Evolutionary conservation across 148 eudicot species (phyloP), one percentile per base, ranked within the genome.

Genomic region (Rhododendron griersonianum): DNA sequence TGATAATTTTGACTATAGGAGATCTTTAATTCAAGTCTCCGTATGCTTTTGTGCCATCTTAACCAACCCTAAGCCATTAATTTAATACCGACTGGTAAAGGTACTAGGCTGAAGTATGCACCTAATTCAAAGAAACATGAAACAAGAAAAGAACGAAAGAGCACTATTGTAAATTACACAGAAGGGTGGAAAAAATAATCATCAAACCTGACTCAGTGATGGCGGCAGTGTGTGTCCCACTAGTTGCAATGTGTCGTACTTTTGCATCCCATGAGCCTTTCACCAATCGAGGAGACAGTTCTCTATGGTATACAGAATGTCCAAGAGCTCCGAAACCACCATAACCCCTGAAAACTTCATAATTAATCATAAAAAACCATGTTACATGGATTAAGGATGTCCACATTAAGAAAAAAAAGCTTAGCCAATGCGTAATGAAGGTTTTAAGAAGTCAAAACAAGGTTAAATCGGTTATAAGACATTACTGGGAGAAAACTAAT

Each of bases 241-340:
- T 91, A 19, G 98, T 95, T 30, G 98, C 92, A 88, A 97, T 93
- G 87, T 94, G 96, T 77, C 89, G 85, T 44, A 95, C 89, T 85
- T 89, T 88, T 84, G 85, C 92, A 63, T 87, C 89, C 98, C 99
- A 97, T 37, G 96, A 74, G 78, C 99, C 98, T 89, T 94, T 88
- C 48, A 97, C 98, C 88, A 93, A 80, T 90, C 94, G 90, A 67
- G 99, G 98, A n/a, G 89, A 63, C 92, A 95, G 85, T 86, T 97
- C 99, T 88, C 99, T 92, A 77, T 91, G 89, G 87, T 88, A 96
- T 80, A 97, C 98, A 25, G 98, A 85, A 87, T 97, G 99, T 33
- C 99, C 99, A 85, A 97, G 96, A 88, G 99, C 98, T 47, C 99
- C 99, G 87, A 97, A 97, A 77, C 99, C 99, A 82, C 99, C 99